Base-by-base conservation (phyloP, 305 asterid species). In the Lippia alba region DNA sequence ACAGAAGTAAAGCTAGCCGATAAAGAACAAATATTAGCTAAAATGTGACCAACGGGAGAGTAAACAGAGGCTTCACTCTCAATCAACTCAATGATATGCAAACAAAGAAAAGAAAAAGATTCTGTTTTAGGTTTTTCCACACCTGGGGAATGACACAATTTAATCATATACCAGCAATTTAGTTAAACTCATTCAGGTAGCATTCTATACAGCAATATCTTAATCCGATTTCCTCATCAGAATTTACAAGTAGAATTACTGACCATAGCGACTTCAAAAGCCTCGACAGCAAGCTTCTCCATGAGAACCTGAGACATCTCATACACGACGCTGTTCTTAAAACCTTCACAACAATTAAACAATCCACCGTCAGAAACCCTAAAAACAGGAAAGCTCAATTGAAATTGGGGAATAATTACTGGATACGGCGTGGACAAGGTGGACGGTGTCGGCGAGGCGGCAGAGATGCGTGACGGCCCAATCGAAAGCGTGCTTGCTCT, bases 401-500 rank as follows among this genome's bases (percentile, higher is more conserved):
- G 41, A 34, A 36, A 30, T 10, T 6, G 9, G 9, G 33, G 18
- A 12, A 2, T 36, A 36, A 36, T 5, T 77, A 91, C 96, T 81
- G 77, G 94, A 86, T 30, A 91, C 84, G 76, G 81, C 94, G 71
- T 80, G 93, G 65, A 91, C 82, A 55, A 94, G 91, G 72, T 94
- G 97, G 58, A 94, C 17, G 18, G 96, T 94, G 64, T 91, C 97
- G 53, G 94, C 91, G 61, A 91, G 88, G 66, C 97, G 97, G 82
- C 96, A 91, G 61, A 91, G 83, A 75, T 94, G 97, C n/a, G 90
- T 80, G 10, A 91, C 3, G 4, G 94, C 92, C 97, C 98, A 94
- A 86, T 94, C 89, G 72, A 94, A 94, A 54, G 97, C 96, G 86
- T 82, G 96, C 74, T 87, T 91, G 78, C 98, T 94, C 1, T 87